phyloP scores from a whole-genome alignment of 371 early-diverging fungal species.

The Apophysomyces variabilis region DNA sequence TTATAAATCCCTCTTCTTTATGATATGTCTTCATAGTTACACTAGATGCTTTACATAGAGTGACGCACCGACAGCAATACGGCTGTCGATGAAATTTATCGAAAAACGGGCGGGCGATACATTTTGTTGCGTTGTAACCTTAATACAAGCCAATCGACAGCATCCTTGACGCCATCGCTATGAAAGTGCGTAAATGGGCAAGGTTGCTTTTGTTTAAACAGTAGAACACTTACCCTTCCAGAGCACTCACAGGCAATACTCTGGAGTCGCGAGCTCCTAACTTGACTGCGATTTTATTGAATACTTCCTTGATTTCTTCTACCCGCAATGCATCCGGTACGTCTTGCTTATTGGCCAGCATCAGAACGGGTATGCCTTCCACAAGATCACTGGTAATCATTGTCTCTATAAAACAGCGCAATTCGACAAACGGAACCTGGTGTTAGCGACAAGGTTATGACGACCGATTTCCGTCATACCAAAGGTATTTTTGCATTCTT shows the following conservation, averaged over 20 bases:
- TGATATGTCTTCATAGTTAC: too few species aligned
- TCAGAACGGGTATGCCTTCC: conserved; percentile 89
- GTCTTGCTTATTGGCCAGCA: conserved; percentile 96
- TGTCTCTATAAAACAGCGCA: conserved; percentile 45
- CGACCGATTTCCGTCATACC: conserved; percentile 52
- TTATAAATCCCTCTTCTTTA: too few species aligned
- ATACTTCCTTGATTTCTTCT: conserved; percentile 90
- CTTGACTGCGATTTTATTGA: conserved; percentile 85
- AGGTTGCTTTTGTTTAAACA: background rate
- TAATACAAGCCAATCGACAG: conserved; percentile 83
- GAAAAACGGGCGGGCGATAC: conserved; percentile 77
- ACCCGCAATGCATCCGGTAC: conserved; percentile 70
- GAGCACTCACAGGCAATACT: conserved; percentile 77
- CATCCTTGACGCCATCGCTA: conserved; percentile 84
- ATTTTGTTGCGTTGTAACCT: conserved; percentile 81
- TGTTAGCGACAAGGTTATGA: background rate
- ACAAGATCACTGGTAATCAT: conserved; percentile 77
- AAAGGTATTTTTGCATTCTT: conserved; percentile 80
- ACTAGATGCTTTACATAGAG: too few species aligned
- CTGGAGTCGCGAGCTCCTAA: conserved; percentile 78
- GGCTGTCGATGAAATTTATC: conserved; percentile 26
- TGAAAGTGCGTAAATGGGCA: background rate
- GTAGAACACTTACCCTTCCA: conserved; percentile 70
- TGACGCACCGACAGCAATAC: too few species aligned
- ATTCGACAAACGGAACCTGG: background rate